Percentiles rank a stretch among this genome's conserved stretches.
These are phyloP conservation scores for Ricinus communis DNA, from an alignment of 345 rosid genomes.

Conservation along the genomic window DNA sequence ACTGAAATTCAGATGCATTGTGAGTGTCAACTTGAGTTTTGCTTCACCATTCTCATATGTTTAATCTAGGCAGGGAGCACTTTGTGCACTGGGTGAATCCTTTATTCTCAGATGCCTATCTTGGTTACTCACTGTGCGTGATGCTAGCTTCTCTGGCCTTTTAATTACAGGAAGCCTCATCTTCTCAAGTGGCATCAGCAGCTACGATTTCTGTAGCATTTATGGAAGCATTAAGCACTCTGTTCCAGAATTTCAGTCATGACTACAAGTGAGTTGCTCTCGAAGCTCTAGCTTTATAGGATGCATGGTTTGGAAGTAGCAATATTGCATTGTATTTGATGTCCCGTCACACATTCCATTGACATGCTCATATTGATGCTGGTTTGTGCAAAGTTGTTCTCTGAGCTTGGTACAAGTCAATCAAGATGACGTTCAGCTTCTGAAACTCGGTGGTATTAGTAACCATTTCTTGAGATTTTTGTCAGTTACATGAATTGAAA, in stretches of 20 bases:
- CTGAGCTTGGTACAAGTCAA: background rate
- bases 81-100: no score
- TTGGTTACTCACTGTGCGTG: background rate
- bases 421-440: constrained; percentile 1
- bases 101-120: no score
- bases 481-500: background rate
- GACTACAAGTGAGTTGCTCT: constrained; percentile 71
- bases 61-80: no score
- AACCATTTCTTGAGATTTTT: background rate
- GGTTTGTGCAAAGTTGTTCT: background rate
- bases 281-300: constrained; percentile 9
- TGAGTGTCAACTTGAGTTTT: background rate
- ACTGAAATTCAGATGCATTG: background rate
- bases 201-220: constrained; percentile 94
- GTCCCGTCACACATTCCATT: background rate
- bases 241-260: constrained; percentile 78
- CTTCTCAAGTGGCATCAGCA: constrained; percentile 92
- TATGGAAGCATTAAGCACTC: constrained; percentile 88
- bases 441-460: background rate
- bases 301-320: constrained; percentile 12
- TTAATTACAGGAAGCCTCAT: constrained; percentile 76
- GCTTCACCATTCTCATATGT: background rate
- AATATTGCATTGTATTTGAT: background rate
- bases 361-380: background rate
- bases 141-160: constrained; percentile 17